Evolutionary conservation across 2,329 filamentous ascomycete species (phyloP).

Genomic region (Monascus ruber): DNA sequence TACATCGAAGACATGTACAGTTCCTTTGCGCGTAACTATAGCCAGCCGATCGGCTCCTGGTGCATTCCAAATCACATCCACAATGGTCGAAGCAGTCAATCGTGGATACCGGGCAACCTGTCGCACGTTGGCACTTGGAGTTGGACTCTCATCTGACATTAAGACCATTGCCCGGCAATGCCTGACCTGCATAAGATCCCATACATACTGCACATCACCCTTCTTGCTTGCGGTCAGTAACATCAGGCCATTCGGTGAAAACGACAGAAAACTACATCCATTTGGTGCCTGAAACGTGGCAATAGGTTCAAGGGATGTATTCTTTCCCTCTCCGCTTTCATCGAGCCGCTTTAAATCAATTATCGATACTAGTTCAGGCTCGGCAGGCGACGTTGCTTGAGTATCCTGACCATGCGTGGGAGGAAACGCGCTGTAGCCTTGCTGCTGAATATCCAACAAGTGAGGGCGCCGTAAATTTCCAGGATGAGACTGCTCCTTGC

Average conservation of each 20-base stretch:
- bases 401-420: conserved; percentile 36
- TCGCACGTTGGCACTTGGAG: conserved; percentile 45
- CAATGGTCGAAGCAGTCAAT: conserved; percentile 80
- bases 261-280: conserved; percentile 40
- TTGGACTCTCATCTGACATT: conserved; percentile 22
- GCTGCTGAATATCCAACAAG: conserved; percentile 17
- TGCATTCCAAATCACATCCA: conserved; percentile 79
- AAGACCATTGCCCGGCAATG: conserved; percentile 30
- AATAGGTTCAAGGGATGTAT: conserved; percentile 23
- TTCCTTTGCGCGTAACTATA: conserved; percentile 89
- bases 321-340: conserved; percentile 25
- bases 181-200: conserved; percentile 39
- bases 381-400: conserved; percentile 20
- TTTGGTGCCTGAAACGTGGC: conserved; percentile 37
- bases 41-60: conserved; percentile 73
- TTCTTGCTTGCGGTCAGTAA: conserved; percentile 38
- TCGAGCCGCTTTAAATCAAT: conserved; percentile 35
- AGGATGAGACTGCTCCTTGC: conserved; percentile 27
- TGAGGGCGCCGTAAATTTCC: conserved; percentile 20
- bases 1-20: conserved; percentile 83
- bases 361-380: conserved; percentile 36
- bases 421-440: conserved; percentile 29
- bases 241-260: conserved; percentile 37
- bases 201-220: conserved; percentile 40
- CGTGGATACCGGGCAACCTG: conserved; percentile 82